phyloP scores from a whole-genome alignment of 306 rosid genomes.

The Coriaria nepalensis region DNA sequence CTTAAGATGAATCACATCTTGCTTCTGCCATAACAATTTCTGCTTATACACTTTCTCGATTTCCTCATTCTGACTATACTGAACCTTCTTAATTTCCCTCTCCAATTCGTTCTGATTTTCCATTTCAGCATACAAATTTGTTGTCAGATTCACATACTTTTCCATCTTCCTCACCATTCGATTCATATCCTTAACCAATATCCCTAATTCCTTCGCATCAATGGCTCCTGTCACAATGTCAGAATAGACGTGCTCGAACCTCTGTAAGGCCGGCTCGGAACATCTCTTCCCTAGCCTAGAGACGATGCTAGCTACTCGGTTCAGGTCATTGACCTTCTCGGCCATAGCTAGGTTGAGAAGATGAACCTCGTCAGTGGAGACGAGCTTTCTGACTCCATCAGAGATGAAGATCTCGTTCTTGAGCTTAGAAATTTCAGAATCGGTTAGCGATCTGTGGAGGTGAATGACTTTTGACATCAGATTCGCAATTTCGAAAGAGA shows the following conservation, averaged over 20 bases:
- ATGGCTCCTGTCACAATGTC: slow-evolving; percentile 67
- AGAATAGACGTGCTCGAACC: slow-evolving; percentile 82
- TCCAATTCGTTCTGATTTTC: slow-evolving; percentile 86
- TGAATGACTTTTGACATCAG: slow-evolving; percentile 71
- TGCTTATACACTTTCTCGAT: slow-evolving; percentile 59
- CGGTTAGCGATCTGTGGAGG: slow-evolving; percentile 61
- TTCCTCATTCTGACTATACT: slow-evolving; percentile 69
- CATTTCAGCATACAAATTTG: slow-evolving; percentile 64
- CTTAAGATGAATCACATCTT: slow-evolving; percentile 77
- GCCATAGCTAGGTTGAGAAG: slow-evolving; percentile 68
- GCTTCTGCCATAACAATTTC: slow-evolving; percentile 75
- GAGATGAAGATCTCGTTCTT: slow-evolving; percentile 66
- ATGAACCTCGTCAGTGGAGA: slow-evolving; percentile 52
- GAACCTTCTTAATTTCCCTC: slow-evolving; percentile 68
- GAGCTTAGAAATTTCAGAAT: slow-evolving; percentile 70
- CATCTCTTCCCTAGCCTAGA: slow-evolving; percentile 84
- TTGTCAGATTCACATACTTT: slow-evolving; percentile 68
- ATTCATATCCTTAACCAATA: slow-evolving; percentile 93
- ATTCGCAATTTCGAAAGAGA: slow-evolving; percentile 90
- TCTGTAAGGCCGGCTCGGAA: slow-evolving; percentile 72
- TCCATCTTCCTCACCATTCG: slow-evolving; percentile 90
- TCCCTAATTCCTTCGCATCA: slow-evolving; percentile 72
- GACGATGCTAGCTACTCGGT: slow-evolving; percentile 67
- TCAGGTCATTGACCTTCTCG: slow-evolving; percentile 83
- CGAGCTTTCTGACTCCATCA: slow-evolving; percentile 51